Base-by-base conservation (phyloP, 148 eudicot species). In the Vaccinium darrowii region DNA sequence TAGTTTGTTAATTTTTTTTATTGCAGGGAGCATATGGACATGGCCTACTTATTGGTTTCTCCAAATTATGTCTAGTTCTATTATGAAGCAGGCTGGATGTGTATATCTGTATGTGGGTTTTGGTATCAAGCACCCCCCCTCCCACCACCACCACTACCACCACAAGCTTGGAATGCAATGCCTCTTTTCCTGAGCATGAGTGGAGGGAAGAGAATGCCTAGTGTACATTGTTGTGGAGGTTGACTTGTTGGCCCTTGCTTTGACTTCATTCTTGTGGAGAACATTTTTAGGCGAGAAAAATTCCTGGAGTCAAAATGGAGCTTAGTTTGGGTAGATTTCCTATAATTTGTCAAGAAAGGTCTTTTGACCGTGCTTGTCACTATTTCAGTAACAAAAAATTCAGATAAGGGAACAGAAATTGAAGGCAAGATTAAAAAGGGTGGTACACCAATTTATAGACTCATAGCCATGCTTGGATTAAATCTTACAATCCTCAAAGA, bases 401-500 rank as follows among this genome's bases (percentile, higher is more conserved):
- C 16, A 4, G 80, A n/a, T 67, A 67, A 67, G 73, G 73, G 73
- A 67, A 67, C 73, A 67, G 9, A 76, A 49, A n/a, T 76, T 50
- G 7, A 49, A n/a, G 80, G 23, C 51, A 8, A 8, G 11, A 63
- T 63, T 63, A 63, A 73, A 73, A 30, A 39, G 39, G 36, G 49
- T 16, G 50, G 69, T 8, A 63, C 11, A 63, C 69, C 69, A 62
- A 62, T n/a, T n/a, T n/a, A 62, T 62, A 62, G 27, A 21, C 27
- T 62, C 69, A 21, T 75, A 39, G 23, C 54, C 19, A 73, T 36
- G 77, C n/a, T 74, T 18, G 47, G 50, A 74, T 76, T 76, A 51
- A 13, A 51, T 78, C 57, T 50, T 23, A 78, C 27, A 10, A 52
- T 78, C 9, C 60, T 78, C 36, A 51, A 51, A 78, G 58, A 25